These are phyloP conservation scores for Chytridium lagenaria DNA, from an alignment of 371 early-diverging fungal genomes.

Conservation along the genomic window DNA sequence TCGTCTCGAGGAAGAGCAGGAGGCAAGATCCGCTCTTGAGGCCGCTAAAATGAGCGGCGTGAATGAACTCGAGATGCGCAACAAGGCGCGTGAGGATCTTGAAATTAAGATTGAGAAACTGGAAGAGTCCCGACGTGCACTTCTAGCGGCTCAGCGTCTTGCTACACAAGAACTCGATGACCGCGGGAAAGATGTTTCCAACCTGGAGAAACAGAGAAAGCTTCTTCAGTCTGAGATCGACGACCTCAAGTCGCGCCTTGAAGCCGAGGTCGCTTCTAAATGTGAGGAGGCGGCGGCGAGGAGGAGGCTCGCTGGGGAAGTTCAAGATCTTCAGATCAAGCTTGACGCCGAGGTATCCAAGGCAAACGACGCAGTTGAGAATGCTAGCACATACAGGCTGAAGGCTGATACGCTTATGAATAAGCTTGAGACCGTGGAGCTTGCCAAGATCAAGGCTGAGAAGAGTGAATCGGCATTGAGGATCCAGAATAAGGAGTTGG, in stretches of 20 bases:
- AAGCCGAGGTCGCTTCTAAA: slow-evolving; percentile 67
- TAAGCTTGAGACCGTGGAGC: slow-evolving; percentile 67
- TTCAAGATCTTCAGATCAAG: slow-evolving; percentile 59
- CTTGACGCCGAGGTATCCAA: slow-evolving; percentile 56
- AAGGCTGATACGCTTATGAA: slow-evolving; percentile 62
- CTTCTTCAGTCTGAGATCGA: slow-evolving; percentile 73
- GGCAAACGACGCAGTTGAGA: slow-evolving; percentile 64
- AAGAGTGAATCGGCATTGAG: slow-evolving; percentile 63
- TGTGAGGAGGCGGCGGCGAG: slow-evolving; percentile 58
- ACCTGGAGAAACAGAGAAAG: slow-evolving; percentile 64
- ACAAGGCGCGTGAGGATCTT: slow-evolving; percentile 63
- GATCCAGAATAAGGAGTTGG: slow-evolving; percentile 65
- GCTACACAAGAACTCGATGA: slow-evolving; percentile 78
- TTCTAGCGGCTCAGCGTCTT: slow-evolving; percentile 73
- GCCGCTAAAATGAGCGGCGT: slow-evolving; percentile 47
- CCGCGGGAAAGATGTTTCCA: slow-evolving; percentile 67
- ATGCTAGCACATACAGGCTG: slow-evolving; percentile 56
- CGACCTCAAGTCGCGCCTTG: slow-evolving; percentile 65
- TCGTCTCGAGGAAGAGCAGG: slow-evolving; percentile 67
- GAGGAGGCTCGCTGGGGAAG: slow-evolving; percentile 55
- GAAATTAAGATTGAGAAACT: slow-evolving; percentile 71
- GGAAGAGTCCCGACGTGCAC: slow-evolving; percentile 78
- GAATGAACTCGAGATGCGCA: slow-evolving; percentile 62
- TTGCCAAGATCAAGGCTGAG: slow-evolving; percentile 67
- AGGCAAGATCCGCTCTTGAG: slow-evolving; percentile 61